Evolutionary conservation across 495 filamentous ascomycete species (phyloP).

Genomic region (Neurospora cerealis): DNA sequence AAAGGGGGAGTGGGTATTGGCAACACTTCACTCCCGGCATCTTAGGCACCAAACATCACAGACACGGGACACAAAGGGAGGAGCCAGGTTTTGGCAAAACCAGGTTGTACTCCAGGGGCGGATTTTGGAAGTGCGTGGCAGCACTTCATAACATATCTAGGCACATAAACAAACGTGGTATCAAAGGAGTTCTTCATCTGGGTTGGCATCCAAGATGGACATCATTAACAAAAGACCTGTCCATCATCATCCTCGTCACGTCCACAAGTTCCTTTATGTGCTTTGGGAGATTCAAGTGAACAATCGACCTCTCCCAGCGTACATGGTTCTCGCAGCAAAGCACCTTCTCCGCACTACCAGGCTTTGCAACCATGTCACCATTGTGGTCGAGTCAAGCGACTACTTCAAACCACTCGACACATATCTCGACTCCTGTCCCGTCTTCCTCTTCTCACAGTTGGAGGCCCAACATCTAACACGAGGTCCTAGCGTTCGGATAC

Average conservation of each 20-base stretch:
- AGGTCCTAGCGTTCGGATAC: conserved; percentile 3
- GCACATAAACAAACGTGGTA: not conserved
- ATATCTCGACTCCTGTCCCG: conserved; percentile 6
- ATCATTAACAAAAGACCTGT: not conserved
- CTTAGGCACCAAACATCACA: not conserved
- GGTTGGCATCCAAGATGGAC: not conserved
- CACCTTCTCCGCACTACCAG: conserved; percentile 4
- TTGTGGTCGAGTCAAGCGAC: conserved; percentile 3
- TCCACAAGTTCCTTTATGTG: conserved; percentile 1
- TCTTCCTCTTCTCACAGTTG: conserved; percentile 28
- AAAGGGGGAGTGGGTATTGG: not conserved
- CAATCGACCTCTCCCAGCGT: conserved; percentile 4
- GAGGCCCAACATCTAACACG: conserved; percentile 26
- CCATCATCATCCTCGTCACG: not conserved
- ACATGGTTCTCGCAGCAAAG: conserved; percentile 8
- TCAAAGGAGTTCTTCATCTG: not conserved
- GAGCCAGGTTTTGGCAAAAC: not conserved
- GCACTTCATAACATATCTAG: not conserved
- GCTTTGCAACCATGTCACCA: conserved; percentile 5
- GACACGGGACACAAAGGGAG: not conserved
- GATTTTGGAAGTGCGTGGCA: not conserved
- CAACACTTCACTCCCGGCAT: not conserved
- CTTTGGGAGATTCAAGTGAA: conserved; percentile 7
- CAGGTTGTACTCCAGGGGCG: not conserved
- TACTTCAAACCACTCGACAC: not conserved